Conservation (phyloP, 257 asterid genomes). For the Primulina eburnea region DNA sequence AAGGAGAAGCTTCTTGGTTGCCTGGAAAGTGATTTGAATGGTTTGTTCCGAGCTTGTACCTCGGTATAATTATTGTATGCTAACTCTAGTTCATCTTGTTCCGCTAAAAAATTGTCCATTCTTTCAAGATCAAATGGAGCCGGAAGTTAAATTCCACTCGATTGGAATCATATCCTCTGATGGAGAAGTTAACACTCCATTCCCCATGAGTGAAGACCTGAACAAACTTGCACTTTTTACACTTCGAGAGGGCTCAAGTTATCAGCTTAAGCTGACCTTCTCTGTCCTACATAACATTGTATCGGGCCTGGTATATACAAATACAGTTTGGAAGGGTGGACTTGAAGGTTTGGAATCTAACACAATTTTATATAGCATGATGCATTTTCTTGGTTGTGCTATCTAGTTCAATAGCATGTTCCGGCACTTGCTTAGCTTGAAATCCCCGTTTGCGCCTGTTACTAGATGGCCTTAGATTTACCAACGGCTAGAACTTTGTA, state of each 20-base stretch:
- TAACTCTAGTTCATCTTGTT: conserved; percentile 5
- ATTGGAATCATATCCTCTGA: conserved; percentile 61
- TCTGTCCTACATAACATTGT: conserved; percentile 77
- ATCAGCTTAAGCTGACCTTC: conserved; percentile 60
- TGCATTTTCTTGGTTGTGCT: not conserved
- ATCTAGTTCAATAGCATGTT: not conserved
- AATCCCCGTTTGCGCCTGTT: too few relatives aligned
- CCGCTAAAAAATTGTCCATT: not conserved
- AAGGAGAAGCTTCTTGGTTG: conserved; percentile 83
- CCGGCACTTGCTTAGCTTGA: too few relatives aligned
- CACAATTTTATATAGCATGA: not conserved
- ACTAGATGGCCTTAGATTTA: not conserved
- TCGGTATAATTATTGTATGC: not conserved
- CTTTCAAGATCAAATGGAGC: conserved; percentile 59
- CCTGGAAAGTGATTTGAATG: conserved; percentile 63
- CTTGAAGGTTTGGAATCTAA: conserved; percentile 49
- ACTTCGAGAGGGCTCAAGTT: conserved; percentile 65
- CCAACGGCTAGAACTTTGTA: not conserved
- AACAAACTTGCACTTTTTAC: conserved; percentile 46
- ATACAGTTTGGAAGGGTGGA: conserved; percentile 68
- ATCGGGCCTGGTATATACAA: conserved; percentile 70
- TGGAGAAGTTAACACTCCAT: conserved; percentile 64
- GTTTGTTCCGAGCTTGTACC: conserved; percentile 33
- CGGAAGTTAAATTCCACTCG: conserved; percentile 68
- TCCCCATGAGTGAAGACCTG: conserved; percentile 47